Conservation (phyloP, 2,329 filamentous ascomycete genomes). For the Beauveria varroae region DNA sequence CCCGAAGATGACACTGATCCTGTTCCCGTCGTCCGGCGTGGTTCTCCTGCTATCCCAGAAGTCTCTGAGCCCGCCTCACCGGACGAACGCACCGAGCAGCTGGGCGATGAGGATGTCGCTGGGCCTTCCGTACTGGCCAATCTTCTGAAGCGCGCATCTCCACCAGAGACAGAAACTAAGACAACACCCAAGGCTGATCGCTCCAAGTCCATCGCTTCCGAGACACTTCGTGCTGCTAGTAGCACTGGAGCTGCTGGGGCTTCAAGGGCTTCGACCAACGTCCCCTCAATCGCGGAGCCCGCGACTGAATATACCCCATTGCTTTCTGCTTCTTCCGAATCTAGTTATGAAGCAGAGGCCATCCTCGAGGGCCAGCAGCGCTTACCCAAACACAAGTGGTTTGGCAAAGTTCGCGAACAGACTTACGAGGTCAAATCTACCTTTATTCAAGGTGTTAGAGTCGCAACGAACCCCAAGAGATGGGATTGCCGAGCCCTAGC, state of each 20-base stretch:
- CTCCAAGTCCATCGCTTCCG: background rate
- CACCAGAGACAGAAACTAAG: slow-evolving; percentile 17
- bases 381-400: slow-evolving; percentile 25
- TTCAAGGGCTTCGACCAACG: background rate
- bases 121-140: slow-evolving; percentile 39
- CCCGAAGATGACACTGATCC: slow-evolving; percentile 18
- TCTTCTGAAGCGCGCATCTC: slow-evolving; percentile 43
- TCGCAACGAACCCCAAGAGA: slow-evolving; percentile 52
- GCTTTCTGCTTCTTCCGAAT: slow-evolving; percentile 27
- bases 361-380: slow-evolving; percentile 48
- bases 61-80: slow-evolving; percentile 51
- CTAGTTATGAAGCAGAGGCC: slow-evolving; percentile 22
- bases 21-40: slow-evolving; percentile 18
- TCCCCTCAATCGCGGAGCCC: slow-evolving; percentile 12
- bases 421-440: slow-evolving; percentile 25
- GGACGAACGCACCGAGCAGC: slow-evolving; percentile 20
- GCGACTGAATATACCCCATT: slow-evolving; percentile 42
- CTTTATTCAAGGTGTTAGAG: slow-evolving; percentile 22
- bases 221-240: background rate
- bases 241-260: background rate
- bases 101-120: slow-evolving; percentile 15
- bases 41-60: slow-evolving; percentile 50
- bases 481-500: slow-evolving; percentile 66
- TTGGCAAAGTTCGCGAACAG: slow-evolving; percentile 24
- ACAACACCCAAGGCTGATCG: slow-evolving; percentile 1